These are phyloP conservation scores for Solanum dulcamara DNA, from an alignment of 257 asterid species.

Conservation along the genomic window DNA sequence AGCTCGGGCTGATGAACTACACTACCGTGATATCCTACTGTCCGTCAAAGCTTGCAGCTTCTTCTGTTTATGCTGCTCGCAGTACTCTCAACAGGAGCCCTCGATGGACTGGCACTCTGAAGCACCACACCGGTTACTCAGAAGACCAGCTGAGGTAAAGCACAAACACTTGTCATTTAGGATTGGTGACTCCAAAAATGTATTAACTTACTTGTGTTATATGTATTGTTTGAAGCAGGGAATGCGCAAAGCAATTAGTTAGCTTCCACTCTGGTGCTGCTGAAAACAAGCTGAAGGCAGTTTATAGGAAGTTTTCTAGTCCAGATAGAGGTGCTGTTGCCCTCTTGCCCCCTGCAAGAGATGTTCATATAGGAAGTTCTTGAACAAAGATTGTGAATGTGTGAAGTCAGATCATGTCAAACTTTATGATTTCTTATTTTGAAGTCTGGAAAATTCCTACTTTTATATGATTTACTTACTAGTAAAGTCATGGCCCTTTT, in stretches of 20 bases:
- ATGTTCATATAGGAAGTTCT: slow-evolving; percentile 1
- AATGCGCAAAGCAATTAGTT: slow-evolving; percentile 57
- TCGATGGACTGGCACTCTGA: slow-evolving; percentile 60
- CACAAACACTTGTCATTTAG: background rate
- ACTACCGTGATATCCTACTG: slow-evolving; percentile 17
- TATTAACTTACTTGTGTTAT: background rate
- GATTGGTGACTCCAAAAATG: background rate
- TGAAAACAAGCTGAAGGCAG: slow-evolving; percentile 56
- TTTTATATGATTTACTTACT: background rate
- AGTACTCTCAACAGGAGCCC: slow-evolving; percentile 48
- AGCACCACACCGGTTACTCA: slow-evolving; percentile 53
- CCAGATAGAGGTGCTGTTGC: slow-evolving; percentile 62
- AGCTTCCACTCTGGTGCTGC: slow-evolving; percentile 36
- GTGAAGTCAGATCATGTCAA: background rate
- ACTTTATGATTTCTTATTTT: background rate
- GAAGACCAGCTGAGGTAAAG: slow-evolving; percentile 50
- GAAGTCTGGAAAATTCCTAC: background rate
- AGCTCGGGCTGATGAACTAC: slow-evolving; percentile 63
- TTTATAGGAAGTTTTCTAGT: slow-evolving; percentile 37
- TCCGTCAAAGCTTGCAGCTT: slow-evolving; percentile 63
- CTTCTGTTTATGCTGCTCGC: slow-evolving; percentile 80
- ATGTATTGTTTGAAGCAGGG: slow-evolving; percentile 9
- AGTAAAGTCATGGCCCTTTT: background rate
- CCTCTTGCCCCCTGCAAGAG: slow-evolving; percentile 49
- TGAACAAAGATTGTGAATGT: background rate